Base-by-base conservation (phyloP, 208 protist genomes). In the Vickermania spadyakhi region DNA sequence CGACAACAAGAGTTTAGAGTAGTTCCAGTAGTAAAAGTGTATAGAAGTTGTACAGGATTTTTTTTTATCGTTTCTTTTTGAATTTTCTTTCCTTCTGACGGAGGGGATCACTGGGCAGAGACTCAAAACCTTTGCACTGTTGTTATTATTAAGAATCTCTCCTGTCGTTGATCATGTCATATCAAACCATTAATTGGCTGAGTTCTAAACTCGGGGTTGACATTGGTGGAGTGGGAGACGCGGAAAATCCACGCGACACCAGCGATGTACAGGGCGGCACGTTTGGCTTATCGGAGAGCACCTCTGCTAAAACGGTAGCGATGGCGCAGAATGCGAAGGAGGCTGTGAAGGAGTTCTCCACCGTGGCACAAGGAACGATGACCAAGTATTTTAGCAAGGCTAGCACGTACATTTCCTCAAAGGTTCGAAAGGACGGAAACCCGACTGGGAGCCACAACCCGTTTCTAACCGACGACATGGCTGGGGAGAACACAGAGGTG, bases 121-220 rank as follows among this genome's bases (percentile, higher is more conserved):
- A n/a, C n/a, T n/a, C n/a, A n/a, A n/a, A n/a, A n/a, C n/a, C n/a
- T n/a, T n/a, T n/a, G n/a, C n/a, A n/a, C n/a, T n/a, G n/a, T n/a
- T n/a, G n/a, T n/a, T n/a, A n/a, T n/a, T n/a, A n/a, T n/a, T n/a
- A n/a, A n/a, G n/a, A n/a, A n/a, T n/a, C n/a, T 49, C 41, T 21
- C 41, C 41, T 11, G 13, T 49, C 41, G 18, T 49, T 18, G 18
- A 11, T 23, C 51, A 91, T 91, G 86, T 89, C 86, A 1, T 60
- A 85, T 29, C 70, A 84, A 42, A 74, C 81, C 14, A 64, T 91
- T 5, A 71, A 73, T 18, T 94, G 87, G 84, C 73, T 94, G 7
- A 75, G 78, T 31, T 73, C 71, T 29, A 94, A 91, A 58, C 70
- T 91, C 29, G 87, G 87, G 11, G 66, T 91, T 22, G 76, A 94